Conservation (phyloP, 352 stramenopile species). For the Phytophthora sp. region DNA sequence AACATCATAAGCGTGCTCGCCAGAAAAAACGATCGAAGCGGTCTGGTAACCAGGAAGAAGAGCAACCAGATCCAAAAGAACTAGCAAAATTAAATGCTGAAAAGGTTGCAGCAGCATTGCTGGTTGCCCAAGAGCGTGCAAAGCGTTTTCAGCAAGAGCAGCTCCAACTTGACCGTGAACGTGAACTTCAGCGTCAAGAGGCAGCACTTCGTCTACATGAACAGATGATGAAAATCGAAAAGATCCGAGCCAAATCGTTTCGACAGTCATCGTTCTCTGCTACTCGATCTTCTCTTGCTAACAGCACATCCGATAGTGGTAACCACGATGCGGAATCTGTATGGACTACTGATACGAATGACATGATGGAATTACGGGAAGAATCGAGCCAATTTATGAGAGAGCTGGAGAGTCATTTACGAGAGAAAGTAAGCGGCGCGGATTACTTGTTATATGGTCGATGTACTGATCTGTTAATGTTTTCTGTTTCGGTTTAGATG, state of each 20-base stretch:
- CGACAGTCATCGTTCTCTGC: conserved; percentile 1
- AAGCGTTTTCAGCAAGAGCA: conserved; percentile 35
- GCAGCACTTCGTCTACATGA: conserved; percentile 35
- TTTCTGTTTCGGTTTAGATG: conserved; percentile 33
- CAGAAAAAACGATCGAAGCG: conserved; percentile 25
- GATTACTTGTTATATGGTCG: background rate
- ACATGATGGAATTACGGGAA: conserved; percentile 1
- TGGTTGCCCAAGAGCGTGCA: conserved; percentile 43
- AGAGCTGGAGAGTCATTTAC: conserved; percentile 22
- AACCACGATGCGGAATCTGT: conserved; percentile 21
- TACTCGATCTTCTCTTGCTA: conserved; percentile 9
- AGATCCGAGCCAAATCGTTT: conserved; percentile 29
- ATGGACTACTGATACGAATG: conserved; percentile 10
- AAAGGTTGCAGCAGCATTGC: conserved; percentile 45
- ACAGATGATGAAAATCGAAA: conserved; percentile 52
- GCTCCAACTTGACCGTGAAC: conserved; percentile 26
- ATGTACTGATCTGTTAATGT: background rate
- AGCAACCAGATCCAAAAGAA: conserved; percentile 12
- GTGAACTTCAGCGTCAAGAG: conserved; percentile 28
- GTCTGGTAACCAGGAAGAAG: conserved; percentile 27
- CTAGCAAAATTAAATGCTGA: conserved; percentile 29
- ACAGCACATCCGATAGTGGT: background rate
- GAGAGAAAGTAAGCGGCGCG: conserved; percentile 15
- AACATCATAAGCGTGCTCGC: conserved; percentile 25
- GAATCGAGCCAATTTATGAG: conserved; percentile 25